Evolutionary conservation across 768 basidiomycete species (phyloP).

Genomic region (Lentinus brumalis): DNA sequence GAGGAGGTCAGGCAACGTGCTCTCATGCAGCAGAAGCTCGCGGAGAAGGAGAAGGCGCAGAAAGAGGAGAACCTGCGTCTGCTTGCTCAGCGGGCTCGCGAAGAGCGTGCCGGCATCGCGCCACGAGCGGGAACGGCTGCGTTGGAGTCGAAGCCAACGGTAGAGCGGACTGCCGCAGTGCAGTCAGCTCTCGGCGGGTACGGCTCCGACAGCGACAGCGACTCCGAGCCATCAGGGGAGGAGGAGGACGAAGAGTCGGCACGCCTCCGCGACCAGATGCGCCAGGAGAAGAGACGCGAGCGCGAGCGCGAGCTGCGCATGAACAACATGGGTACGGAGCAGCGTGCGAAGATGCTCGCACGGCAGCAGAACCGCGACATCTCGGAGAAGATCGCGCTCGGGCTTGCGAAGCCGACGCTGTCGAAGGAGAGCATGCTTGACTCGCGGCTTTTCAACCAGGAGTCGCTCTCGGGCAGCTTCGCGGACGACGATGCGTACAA

Average conservation of each 20-base stretch:
- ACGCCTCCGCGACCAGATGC: constrained; percentile 86
- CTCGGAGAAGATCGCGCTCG: constrained; percentile 97
- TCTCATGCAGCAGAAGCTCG: constrained; percentile 98
- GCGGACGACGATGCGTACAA: constrained; percentile 94
- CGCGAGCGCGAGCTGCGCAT: constrained; percentile 97
- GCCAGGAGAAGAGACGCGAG: constrained; percentile 88
- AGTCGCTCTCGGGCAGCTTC: constrained; percentile 78
- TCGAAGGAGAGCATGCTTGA: constrained; percentile 98
- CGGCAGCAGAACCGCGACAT: constrained; percentile 98
- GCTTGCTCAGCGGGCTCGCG: constrained; percentile 92
- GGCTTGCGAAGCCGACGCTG: constrained; percentile 93
- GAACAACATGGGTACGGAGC: constrained; percentile 98
- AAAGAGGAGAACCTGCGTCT: constrained; percentile 96
- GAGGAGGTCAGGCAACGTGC: constrained; percentile 97
- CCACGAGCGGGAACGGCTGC: constrained; percentile 29
- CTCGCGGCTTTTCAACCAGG: constrained; percentile 96
- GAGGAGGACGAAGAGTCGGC: constrained; percentile 85
- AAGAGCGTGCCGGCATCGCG: constrained; percentile 83
- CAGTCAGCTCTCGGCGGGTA: constrained; percentile 82
- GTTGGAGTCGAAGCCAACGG: constrained; percentile 55
- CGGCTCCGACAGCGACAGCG: constrained; percentile 75
- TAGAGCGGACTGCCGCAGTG: constrained; percentile 68
- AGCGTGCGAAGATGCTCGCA: constrained; percentile 93
- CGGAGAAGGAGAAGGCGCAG: constrained; percentile 91
- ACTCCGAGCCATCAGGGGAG: constrained; percentile 46